A percentile compares a stretch with the other conserved stretches of the same genome.
These are phyloP conservation scores for Paraconiothyrium sp. DNA, from an alignment of 2,329 filamentous ascomycete genomes.

Conservation along the genomic window DNA sequence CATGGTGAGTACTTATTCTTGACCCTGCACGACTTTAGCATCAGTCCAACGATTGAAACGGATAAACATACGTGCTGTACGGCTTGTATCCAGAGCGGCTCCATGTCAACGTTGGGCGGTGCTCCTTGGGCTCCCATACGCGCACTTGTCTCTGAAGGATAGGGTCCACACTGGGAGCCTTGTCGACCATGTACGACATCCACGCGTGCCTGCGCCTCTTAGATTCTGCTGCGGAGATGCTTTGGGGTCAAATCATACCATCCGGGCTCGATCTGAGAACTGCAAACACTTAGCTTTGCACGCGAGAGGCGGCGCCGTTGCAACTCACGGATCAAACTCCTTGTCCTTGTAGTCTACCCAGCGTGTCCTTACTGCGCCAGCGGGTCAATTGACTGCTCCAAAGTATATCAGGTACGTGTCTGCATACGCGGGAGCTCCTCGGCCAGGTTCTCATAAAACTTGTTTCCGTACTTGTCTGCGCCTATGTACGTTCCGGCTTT, in stretches of 20 bases:
- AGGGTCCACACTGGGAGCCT: conserved; percentile 80
- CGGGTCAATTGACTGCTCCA: conserved; percentile 24
- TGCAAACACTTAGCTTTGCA: conserved; percentile 55
- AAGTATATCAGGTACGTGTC: not conserved
- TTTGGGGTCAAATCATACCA: conserved; percentile 62
- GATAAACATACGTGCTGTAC: conserved; percentile 85
- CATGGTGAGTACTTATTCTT: conserved; percentile 62
- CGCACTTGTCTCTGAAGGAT: conserved; percentile 73
- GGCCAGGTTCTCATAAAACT: conserved; percentile 90
- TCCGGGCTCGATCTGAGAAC: conserved; percentile 88
- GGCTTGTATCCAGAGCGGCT: conserved; percentile 86
- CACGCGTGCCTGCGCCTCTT: conserved; percentile 77
- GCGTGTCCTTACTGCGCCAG: conserved; percentile 79
- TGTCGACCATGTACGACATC: conserved; percentile 94
- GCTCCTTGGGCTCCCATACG: conserved; percentile 78
- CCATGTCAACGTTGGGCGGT: conserved; percentile 78
- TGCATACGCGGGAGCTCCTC: conserved; percentile 88
- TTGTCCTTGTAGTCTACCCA: conserved; percentile 97
- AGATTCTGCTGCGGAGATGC: conserved; percentile 9
- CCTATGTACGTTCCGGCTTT: conserved; percentile 90
- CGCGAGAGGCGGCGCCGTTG: not conserved
- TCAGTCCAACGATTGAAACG: not conserved
- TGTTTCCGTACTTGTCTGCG: conserved; percentile 92
- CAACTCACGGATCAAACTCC: conserved; percentile 77
- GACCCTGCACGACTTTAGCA: conserved; percentile 46